Percentiles rank a stretch among this genome's conserved stretches.
Conservation (phyloP, 208 protist species). For the Endotrypanum monterogeii region DNA sequence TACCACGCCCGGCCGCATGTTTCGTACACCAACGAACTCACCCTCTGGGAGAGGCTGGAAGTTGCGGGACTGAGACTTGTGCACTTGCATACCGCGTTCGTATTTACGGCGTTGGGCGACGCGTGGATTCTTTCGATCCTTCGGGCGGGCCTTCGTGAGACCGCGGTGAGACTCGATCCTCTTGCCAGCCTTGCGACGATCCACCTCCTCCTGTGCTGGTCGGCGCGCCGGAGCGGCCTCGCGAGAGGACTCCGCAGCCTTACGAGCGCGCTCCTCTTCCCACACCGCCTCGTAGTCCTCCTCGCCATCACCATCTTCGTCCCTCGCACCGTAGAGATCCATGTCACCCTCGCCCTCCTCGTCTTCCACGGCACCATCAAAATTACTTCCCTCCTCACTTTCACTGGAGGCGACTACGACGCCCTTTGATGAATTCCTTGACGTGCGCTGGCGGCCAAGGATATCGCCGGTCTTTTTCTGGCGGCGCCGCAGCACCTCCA, state of each 20-base stretch:
- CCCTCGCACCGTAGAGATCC: constrained; percentile 24
- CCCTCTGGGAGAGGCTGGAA: constrained; percentile 83
- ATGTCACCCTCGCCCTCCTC: constrained; percentile 36
- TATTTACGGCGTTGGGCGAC: constrained; percentile 90
- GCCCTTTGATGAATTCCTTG: constrained; percentile 19
- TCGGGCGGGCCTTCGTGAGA: constrained; percentile 86
- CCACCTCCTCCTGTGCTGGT: constrained; percentile 57
- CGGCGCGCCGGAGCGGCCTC: constrained; percentile 21
- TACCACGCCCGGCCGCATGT: constrained; percentile 76
- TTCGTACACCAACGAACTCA: constrained; percentile 76
- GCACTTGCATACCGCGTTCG: constrained; percentile 80
- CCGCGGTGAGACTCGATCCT: constrained; percentile 90
- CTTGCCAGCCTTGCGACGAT: constrained; percentile 80
- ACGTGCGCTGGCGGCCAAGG: constrained; percentile 28
- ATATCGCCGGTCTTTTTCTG: constrained; percentile 42
- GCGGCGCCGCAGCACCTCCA: constrained; percentile 72
- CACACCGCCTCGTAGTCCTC: constrained; percentile 74
- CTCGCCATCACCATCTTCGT: constrained; percentile 32
- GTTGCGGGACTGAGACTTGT: constrained; percentile 80
- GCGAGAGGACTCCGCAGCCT: constrained; percentile 28
- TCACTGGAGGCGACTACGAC: constrained; percentile 24
- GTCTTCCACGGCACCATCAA: not conserved
- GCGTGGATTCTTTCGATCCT: constrained; percentile 90
- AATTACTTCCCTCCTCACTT: not conserved
- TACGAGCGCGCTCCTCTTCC: constrained; percentile 63